Percentiles rank a stretch among this genome's conserved stretches.
phyloP scores from a whole-genome alignment of 1,284 basidiomycete genomes.

The Erythrobasidium hasegawianum region DNA sequence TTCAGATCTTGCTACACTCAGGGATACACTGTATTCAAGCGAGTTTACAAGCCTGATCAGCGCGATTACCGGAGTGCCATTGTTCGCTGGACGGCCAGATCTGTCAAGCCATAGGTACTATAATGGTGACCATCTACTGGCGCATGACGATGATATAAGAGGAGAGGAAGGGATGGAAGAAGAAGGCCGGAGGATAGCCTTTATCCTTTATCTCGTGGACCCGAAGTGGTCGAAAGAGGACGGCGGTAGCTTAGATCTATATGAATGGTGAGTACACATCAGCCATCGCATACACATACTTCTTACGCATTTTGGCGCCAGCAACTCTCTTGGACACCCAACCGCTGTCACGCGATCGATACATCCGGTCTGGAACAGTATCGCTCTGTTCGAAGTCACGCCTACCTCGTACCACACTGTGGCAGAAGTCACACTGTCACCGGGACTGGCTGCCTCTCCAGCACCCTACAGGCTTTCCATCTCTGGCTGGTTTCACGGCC shows the following conservation, averaged over 20 bases:
- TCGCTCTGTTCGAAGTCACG: conserved; percentile 30
- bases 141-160: conserved; percentile 25
- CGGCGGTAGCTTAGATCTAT: conserved; percentile 20
- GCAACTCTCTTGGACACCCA: conserved; percentile 17
- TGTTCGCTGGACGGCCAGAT: conserved; percentile 10
- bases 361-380: not conserved
- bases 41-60: conserved; percentile 21
- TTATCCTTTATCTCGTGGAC: conserved; percentile 31
- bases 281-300: too few relatives aligned
- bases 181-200: conserved; percentile 24
- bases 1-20: not conserved
- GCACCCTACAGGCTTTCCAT: conserved; percentile 19
- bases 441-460: not conserved
- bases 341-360: not conserved
- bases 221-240: conserved; percentile 14
- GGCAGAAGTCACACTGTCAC: conserved; percentile 2
- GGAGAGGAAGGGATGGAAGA: not conserved
- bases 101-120: conserved; percentile 22
- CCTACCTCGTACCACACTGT: conserved; percentile 30
- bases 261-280: conserved; percentile 4
- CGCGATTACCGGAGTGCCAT: conserved; percentile 21
- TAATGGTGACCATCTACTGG: conserved; percentile 16
- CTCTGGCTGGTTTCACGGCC: conserved; percentile 34
- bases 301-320: not conserved
- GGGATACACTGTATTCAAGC: conserved; percentile 18